Conservation (phyloP, 2,329 filamentous ascomycete species). For the Chrysoporthe deuterocubensis region DNA sequence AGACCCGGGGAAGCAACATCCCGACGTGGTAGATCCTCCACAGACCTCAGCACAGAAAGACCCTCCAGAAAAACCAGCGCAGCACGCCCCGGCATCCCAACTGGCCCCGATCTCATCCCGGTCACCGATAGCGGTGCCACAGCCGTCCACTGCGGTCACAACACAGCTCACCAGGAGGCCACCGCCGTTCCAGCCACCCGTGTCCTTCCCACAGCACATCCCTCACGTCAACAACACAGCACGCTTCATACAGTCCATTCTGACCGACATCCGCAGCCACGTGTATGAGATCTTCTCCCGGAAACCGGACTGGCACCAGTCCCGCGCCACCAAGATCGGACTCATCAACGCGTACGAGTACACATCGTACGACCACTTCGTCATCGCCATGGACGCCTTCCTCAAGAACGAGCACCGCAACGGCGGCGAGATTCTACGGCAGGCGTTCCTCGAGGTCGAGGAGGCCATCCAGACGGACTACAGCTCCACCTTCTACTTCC, state of each 20-base stretch:
- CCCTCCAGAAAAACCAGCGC: background rate
- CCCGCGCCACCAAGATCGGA: constrained; percentile 18
- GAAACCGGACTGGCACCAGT: constrained; percentile 27
- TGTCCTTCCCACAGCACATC: constrained; percentile 14
- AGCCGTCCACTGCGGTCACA: background rate
- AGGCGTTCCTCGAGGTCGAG: constrained; percentile 30
- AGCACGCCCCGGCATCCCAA: background rate
- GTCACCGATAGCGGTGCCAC: background rate
- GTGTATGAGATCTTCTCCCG: constrained; percentile 29
- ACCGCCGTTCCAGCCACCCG: background rate
- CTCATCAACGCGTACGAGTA: constrained; percentile 30
- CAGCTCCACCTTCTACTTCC: constrained; percentile 29
- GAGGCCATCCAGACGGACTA: constrained; percentile 30
- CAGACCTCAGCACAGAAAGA: background rate
- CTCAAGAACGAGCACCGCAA: constrained; percentile 27
- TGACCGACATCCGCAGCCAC: constrained; percentile 30
- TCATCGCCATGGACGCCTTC: constrained; percentile 30
- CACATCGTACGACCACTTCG: constrained; percentile 30
- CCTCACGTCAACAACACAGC: constrained; percentile 23
- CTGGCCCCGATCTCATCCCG: background rate
- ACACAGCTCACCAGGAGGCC: background rate
- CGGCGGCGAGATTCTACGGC: constrained; percentile 29
- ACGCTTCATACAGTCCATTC: constrained; percentile 27
- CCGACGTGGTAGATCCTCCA: background rate
- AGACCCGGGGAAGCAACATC: background rate